Conservation (phyloP, 2,329 filamentous ascomycete genomes). For the Botrytis aclada region DNA sequence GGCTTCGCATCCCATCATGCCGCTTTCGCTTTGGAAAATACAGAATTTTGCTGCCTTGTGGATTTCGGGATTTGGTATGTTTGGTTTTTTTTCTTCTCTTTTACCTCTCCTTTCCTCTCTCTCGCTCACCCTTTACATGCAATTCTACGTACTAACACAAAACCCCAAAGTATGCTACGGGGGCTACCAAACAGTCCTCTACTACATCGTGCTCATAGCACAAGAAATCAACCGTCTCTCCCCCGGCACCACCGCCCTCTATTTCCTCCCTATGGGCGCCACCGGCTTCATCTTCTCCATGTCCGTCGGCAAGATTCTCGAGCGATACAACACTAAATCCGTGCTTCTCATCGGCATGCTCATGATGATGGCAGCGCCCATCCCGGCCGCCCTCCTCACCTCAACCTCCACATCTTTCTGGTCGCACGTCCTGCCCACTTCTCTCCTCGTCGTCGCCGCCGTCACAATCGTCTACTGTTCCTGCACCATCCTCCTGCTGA, state of each 20-base stretch:
- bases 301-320: slow-evolving; percentile 39
- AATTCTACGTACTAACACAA: neutral
- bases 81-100: neutral
- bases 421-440: slow-evolving; percentile 10
- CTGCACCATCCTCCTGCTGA: slow-evolving; percentile 42
- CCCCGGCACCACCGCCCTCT: slow-evolving; percentile 41
- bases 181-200: slow-evolving; percentile 44
- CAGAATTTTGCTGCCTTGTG: slow-evolving; percentile 46
- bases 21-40: slow-evolving; percentile 45
- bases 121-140: no score
- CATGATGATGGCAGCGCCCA: slow-evolving; percentile 14
- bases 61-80: slow-evolving; percentile 44
- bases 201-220: slow-evolving; percentile 44
- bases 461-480: slow-evolving; percentile 44
- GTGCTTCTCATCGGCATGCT: slow-evolving; percentile 15
- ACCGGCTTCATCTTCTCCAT: slow-evolving; percentile 42
- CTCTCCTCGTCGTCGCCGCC: slow-evolving; percentile 39
- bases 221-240: slow-evolving; percentile 42
- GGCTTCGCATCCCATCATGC: slow-evolving; percentile 46
- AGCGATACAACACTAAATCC: slow-evolving; percentile 37
- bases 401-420: neutral
- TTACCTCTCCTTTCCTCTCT: neutral
- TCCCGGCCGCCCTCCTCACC: slow-evolving; percentile 6
- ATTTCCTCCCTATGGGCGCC: slow-evolving; percentile 43
- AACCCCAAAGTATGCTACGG: slow-evolving; percentile 40